These are phyloP conservation scores for Penicillium sp. DNA, from an alignment of 2,329 filamentous ascomycete genomes.

Conservation along the genomic window DNA sequence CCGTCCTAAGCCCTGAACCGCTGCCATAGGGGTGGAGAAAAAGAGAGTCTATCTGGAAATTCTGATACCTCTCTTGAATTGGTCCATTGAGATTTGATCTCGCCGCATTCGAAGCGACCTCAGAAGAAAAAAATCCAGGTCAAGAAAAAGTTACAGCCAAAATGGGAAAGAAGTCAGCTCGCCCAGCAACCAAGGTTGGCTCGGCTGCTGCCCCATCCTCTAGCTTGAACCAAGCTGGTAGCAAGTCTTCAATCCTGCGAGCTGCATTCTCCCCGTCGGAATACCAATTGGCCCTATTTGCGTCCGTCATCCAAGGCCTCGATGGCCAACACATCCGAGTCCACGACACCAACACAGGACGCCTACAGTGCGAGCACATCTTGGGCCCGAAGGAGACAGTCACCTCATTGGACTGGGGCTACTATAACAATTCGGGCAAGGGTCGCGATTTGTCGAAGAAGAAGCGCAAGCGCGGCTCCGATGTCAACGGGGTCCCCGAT, in stretches of 20 bases:
- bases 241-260: slow-evolving; percentile 50
- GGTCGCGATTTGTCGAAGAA: slow-evolving; percentile 48
- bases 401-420: slow-evolving; percentile 55
- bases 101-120: slow-evolving; percentile 12
- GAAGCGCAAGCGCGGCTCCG: slow-evolving; percentile 52
- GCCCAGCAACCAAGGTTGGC: slow-evolving; percentile 46
- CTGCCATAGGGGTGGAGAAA: slow-evolving; percentile 19
- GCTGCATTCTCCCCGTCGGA: slow-evolving; percentile 54
- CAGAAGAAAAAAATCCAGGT: slow-evolving; percentile 12
- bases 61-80: slow-evolving; percentile 6
- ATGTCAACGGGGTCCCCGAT: slow-evolving; percentile 39
- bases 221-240: slow-evolving; percentile 38
- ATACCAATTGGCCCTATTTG: slow-evolving; percentile 55
- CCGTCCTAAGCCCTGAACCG: slow-evolving; percentile 29
- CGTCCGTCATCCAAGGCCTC: slow-evolving; percentile 55
- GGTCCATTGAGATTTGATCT: neutral
- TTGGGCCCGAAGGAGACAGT: slow-evolving; percentile 49
- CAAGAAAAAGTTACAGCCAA: slow-evolving; percentile 19
- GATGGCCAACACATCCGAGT: slow-evolving; percentile 55
- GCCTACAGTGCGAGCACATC: slow-evolving; percentile 53
- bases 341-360: slow-evolving; percentile 53
- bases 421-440: slow-evolving; percentile 37
- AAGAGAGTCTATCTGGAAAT: slow-evolving; percentile 11
- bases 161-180: slow-evolving; percentile 51
- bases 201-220: slow-evolving; percentile 43